A percentile compares a stretch with the other conserved stretches of the same genome.
Conservation (phyloP, 768 basidiomycete species). For the Lentinula sp. region DNA sequence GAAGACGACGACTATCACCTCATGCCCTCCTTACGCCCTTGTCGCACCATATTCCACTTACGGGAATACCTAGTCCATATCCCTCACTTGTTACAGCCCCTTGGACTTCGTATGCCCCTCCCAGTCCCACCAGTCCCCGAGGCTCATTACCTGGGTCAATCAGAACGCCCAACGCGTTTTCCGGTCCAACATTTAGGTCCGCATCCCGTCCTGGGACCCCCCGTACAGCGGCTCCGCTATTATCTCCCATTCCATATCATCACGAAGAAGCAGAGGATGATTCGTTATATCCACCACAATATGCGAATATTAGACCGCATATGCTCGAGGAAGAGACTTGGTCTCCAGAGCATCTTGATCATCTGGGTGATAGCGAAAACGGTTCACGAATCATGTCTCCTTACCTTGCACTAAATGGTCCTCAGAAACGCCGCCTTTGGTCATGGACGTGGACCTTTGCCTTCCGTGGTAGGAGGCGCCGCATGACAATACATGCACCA, state of each 20-base stretch:
- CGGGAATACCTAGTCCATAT: slow-evolving; percentile 7
- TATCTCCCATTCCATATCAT: slow-evolving; percentile 25
- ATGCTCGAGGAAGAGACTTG: slow-evolving; percentile 24
- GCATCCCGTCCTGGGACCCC: slow-evolving; percentile 37
- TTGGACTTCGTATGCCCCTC: slow-evolving; percentile 37
- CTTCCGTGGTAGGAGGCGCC: slow-evolving; percentile 47
- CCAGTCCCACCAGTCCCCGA: slow-evolving; percentile 32
- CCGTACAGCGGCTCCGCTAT: slow-evolving; percentile 25
- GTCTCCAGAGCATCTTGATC: slow-evolving; percentile 24
- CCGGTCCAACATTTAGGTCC: slow-evolving; percentile 34
- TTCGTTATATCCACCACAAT: slow-evolving; percentile 43
- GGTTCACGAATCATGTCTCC: slow-evolving; percentile 19
- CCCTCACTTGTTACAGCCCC: slow-evolving; percentile 26
- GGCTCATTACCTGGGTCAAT: slow-evolving; percentile 29
- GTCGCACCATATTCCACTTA: slow-evolving; percentile 9
- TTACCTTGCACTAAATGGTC: slow-evolving; percentile 7
- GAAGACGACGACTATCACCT: slow-evolving; percentile 15
- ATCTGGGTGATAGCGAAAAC: not conserved
- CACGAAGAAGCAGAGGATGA: slow-evolving; percentile 46
- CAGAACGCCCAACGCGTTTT: slow-evolving; percentile 30
- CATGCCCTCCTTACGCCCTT: slow-evolving; percentile 20
- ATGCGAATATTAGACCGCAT: slow-evolving; percentile 31
- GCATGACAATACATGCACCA: slow-evolving; percentile 44
- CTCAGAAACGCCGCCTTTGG: slow-evolving; percentile 13
- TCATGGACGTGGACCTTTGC: slow-evolving; percentile 51